These are phyloP conservation scores for Aspergillus transmontanensis DNA, from an alignment of 2,329 filamentous ascomycete genomes.

Conservation along the genomic window DNA sequence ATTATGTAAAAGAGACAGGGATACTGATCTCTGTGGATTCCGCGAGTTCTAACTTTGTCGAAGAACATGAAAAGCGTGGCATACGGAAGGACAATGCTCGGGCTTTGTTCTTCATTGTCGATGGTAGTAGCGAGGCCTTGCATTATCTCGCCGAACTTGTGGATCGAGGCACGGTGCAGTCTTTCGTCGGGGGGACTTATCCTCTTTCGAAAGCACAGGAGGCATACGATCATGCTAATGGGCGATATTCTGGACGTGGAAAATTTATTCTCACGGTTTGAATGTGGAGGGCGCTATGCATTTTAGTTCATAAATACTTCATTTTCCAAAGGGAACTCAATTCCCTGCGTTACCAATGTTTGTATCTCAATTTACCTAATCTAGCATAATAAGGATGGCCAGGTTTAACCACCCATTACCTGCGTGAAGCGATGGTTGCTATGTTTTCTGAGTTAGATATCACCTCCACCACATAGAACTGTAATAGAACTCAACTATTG, in stretches of 20 bases:
- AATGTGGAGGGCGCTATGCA: background rate
- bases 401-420: too few species aligned
- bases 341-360: background rate
- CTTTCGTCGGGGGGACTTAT: conserved; percentile 11
- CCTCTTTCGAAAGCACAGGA: conserved; percentile 3
- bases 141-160: conserved; percentile 5
- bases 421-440: too few species aligned
- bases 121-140: background rate
- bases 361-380: too few species aligned
- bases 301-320: background rate
- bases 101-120: conserved; percentile 17
- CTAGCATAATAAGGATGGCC: too few species aligned
- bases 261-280: conserved; percentile 13
- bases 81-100: conserved; percentile 21
- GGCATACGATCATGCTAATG: conserved; percentile 16
- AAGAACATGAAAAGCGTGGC: conserved; percentile 22
- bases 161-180: background rate
- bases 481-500: background rate
- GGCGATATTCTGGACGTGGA: conserved; percentile 7
- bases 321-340: background rate
- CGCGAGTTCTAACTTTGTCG: conserved; percentile 30
- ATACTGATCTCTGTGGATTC: conserved; percentile 33
- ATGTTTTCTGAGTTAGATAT: too few species aligned
- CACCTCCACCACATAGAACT: background rate
- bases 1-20: conserved; percentile 19